A percentile compares a stretch with the other conserved stretches of the same genome.
Conservation (phyloP, 805 yeast genomes). For the Priceomyces castillae region DNA sequence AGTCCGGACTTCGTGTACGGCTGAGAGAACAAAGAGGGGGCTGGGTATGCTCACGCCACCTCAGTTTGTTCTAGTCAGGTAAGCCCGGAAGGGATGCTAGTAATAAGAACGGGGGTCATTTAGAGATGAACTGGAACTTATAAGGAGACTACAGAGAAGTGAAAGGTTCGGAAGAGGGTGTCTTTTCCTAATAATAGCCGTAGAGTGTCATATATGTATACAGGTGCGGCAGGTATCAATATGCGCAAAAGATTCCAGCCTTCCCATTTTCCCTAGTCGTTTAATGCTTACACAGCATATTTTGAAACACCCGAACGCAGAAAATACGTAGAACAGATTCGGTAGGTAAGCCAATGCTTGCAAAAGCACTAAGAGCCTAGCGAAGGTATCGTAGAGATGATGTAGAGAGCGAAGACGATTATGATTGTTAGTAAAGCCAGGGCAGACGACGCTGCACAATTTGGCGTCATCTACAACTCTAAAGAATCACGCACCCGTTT, state of each 20-base stretch:
- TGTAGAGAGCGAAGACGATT: background rate
- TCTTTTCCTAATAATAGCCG: too few relatives aligned
- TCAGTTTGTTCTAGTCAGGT: background rate
- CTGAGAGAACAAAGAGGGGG: background rate
- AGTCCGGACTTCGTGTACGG: constrained; percentile 1
- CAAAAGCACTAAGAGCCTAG: too few relatives aligned
- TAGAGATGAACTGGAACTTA: too few relatives aligned
- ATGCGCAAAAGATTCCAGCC: too few relatives aligned
- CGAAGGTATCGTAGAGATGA: background rate
- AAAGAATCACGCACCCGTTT: constrained; percentile 3
- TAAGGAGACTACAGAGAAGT: too few relatives aligned
- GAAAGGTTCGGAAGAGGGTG: too few relatives aligned
- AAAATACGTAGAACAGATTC: background rate
- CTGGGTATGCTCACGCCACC: background rate
- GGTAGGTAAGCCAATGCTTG: background rate
- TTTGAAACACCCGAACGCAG: background rate
- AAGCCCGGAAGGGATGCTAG: background rate
- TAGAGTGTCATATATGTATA: too few relatives aligned
- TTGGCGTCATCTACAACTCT: background rate
- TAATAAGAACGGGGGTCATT: too few relatives aligned
- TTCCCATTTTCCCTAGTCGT: too few relatives aligned
- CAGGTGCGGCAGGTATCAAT: too few relatives aligned
- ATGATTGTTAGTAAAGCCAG: background rate
- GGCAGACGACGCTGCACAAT: background rate
- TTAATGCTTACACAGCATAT: background rate